Evolutionary conservation across 495 filamentous ascomycete species (phyloP).

Genomic region (Tuber magnatum): DNA sequence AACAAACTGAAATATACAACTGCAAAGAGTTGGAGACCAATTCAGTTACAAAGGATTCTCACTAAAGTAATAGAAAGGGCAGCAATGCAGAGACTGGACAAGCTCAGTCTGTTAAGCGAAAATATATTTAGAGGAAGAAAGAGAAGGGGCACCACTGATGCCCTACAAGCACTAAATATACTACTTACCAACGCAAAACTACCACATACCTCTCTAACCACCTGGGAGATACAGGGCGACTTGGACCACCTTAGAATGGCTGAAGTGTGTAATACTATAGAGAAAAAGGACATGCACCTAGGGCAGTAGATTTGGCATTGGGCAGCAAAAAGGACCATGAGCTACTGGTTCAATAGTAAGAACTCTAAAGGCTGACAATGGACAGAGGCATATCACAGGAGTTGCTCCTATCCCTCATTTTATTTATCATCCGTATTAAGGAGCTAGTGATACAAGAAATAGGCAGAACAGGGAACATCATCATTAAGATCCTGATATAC

Average conservation of each 20-base stretch:
- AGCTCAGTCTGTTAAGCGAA: neutral
- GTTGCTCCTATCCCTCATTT: neutral
- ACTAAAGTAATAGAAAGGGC: neutral
- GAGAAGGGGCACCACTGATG: neutral
- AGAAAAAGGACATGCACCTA: neutral
- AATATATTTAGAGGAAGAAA: neutral
- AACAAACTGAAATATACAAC: neutral
- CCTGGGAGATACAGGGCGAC: neutral
- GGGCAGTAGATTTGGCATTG: neutral
- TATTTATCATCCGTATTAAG: neutral
- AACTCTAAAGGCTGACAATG: neutral
- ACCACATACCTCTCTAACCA: too few relatives aligned
- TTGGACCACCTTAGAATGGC: neutral
- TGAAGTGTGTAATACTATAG: neutral
- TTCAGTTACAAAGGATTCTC: neutral
- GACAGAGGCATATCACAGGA: neutral
- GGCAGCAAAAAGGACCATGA: too few relatives aligned
- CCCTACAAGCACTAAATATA: neutral
- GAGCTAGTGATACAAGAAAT: rapidly evolving
- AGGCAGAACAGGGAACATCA: too few relatives aligned
- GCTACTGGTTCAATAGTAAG: neutral
- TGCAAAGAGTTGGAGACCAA: neutral
- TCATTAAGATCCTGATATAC: neutral
- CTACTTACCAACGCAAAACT: rapidly evolving
- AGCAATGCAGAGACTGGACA: too few relatives aligned